phyloP scores from a whole-genome alignment of 306 rosid genomes.

The Malus domestica region ASM211411v1 NC_041794.1:32455501-32456000 shows the following conservation, averaged over 20 bases:
- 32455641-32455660: slow-evolving; percentile 48
- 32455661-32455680: slow-evolving; percentile 36
- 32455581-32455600: slow-evolving; percentile 25
- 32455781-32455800: slow-evolving; percentile 68
- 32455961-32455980: slow-evolving; percentile 64
- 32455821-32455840: slow-evolving; percentile 76
- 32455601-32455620: slow-evolving; percentile 25
- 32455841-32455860: slow-evolving; percentile 58
- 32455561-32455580: slow-evolving; percentile 30
- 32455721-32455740: slow-evolving; percentile 35
- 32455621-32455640: slow-evolving; percentile 43
- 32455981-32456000: slow-evolving; percentile 46
- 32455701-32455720: slow-evolving; percentile 36
- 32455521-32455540: slow-evolving; percentile 32
- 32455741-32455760: slow-evolving; percentile 69
- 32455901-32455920: slow-evolving; percentile 50
- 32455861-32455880: slow-evolving; percentile 84
- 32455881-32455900: slow-evolving; percentile 58
- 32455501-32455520: slow-evolving; percentile 64
- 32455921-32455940: slow-evolving; percentile 79
- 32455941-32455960: slow-evolving; percentile 64
- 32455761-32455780: slow-evolving; percentile 85
- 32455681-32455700: slow-evolving; percentile 34
- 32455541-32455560: slow-evolving; percentile 37
- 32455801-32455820: slow-evolving; percentile 68